Percentiles rank a stretch among this genome's conserved stretches.
These are phyloP conservation scores for Suhomyces emberorum DNA, from an alignment of 805 yeast genomes.

Conservation along the genomic window DNA sequence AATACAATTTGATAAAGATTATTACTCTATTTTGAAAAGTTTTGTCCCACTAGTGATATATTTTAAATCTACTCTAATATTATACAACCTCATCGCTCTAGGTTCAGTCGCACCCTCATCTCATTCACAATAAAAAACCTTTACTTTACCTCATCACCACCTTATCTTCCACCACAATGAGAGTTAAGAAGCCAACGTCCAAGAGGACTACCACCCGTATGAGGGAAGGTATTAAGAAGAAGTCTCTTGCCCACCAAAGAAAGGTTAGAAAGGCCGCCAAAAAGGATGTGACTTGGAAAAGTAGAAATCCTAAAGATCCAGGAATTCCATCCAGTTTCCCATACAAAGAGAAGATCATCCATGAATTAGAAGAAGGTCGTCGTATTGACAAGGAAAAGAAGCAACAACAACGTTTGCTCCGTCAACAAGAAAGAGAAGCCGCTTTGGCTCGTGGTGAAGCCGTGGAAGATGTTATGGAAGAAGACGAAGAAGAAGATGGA, in stretches of 20 bases:
- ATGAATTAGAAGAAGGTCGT: conserved; percentile 65
- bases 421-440: conserved; percentile 44
- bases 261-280: conserved; percentile 80
- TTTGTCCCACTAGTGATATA: too few relatives aligned
- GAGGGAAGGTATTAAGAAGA: conserved; percentile 95
- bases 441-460: conserved; percentile 37
- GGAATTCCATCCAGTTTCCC: conserved; percentile 97
- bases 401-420: conserved; percentile 47
- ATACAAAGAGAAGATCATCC: conserved; percentile 78
- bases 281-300: conserved; percentile 92
- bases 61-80: neutral
- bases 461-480: conserved; percentile 36
- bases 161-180: conserved; percentile 24
- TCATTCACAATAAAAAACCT: neutral
- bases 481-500: conserved; percentile 37
- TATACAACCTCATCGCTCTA: conserved; percentile 2
- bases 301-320: conserved; percentile 78
- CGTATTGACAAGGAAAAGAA: conserved; percentile 54
- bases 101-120: neutral
- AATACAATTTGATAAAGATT: too few relatives aligned
- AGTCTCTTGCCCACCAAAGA: conserved; percentile 87
- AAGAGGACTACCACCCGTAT: conserved; percentile 89
- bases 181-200: conserved; percentile 64
- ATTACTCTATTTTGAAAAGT: too few relatives aligned
- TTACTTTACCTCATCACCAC: neutral